Evolutionary conservation across 805 yeast species (phyloP).

Genomic region (Grigorovia transvaalensis): DNA sequence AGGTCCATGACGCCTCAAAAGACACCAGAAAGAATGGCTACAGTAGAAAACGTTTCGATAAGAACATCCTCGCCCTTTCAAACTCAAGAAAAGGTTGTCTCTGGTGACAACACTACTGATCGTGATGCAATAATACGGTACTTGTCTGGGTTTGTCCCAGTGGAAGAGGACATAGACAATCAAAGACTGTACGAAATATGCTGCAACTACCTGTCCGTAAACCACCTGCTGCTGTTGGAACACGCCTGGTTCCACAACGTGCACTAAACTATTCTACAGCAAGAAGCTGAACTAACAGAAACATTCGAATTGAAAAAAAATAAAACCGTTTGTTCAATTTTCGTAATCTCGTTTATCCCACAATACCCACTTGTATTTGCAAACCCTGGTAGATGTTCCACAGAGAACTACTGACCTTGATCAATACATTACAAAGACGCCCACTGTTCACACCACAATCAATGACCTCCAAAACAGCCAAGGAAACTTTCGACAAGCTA

Average conservation of each 20-base stretch:
- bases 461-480: conserved; percentile 3
- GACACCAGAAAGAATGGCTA: neutral
- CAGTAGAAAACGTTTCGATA: neutral
- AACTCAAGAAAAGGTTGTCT: neutral
- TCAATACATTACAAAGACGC: conserved; percentile 1
- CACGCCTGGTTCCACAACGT: conserved; percentile 7
- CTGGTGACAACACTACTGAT: neutral
- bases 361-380: neutral
- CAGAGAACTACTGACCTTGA: neutral
- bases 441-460: conserved; percentile 7
- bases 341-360: neutral
- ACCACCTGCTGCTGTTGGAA: conserved; percentile 19
- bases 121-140: neutral
- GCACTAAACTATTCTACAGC: neutral
- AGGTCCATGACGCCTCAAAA: neutral
- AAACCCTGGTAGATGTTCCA: neutral
- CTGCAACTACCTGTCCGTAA: conserved; percentile 17
- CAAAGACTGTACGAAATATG: conserved; percentile 20
- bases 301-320: neutral
- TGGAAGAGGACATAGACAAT: neutral
- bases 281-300: neutral
- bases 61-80: neutral
- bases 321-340: neutral
- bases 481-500: conserved; percentile 16
- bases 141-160: neutral